Evolutionary conservation across 2,329 filamentous ascomycete genomes (phyloP), one percentile per base, ranked within the genome.

Genomic region (Waltergamsia citrina): DNA sequence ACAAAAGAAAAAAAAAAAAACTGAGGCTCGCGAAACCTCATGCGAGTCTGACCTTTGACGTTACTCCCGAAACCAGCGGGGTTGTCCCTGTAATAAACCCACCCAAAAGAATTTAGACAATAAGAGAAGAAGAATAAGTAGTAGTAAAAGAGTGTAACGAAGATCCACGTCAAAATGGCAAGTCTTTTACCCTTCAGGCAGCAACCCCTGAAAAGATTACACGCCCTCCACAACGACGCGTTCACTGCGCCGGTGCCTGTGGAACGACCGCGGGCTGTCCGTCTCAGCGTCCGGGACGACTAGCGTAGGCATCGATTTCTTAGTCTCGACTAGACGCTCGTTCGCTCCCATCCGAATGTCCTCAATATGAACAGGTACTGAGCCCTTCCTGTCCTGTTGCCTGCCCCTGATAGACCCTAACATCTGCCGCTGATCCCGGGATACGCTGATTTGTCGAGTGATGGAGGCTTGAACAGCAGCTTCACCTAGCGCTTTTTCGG

Each of bases 391-490:
- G 12, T 36, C 42, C 21, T 43, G 41, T 32, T 29, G 23, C 11
- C 27, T 52, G 16, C 54, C 57, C 45, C 67, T 60, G 25, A 76
- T 22, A 10, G 74, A 72, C n/a, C 69, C 64, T 14, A 81, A 56
- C 41, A 80, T 56, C 46, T 70, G 67, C 14, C 71, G 63, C 51
- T 81, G 78, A 52, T 76, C 66, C 10, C 69, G 60, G 10, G 75
- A 79, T 18, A 82, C 61, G 42, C 72, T 79, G 43, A 83, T 80
- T 50, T 82, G 77, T 2, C 79, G 64, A 1, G 78, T 78, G 43
- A 83, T 81, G 2, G 76, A 81, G 29, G 79, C 64, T 51, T 81
- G 71, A 4, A 78, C 75, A 2, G n/a, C n/a, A n/a, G 76, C 72
- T 28, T 65, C 65, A 41, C 68, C 66, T 11, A 71, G 52, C 6